Percentiles rank a stretch among this genome's conserved stretches.
Evolutionary conservation across 768 basidiomycete species (phyloP).

Genomic region (Pilatotrama ljubarskyi): DNA sequence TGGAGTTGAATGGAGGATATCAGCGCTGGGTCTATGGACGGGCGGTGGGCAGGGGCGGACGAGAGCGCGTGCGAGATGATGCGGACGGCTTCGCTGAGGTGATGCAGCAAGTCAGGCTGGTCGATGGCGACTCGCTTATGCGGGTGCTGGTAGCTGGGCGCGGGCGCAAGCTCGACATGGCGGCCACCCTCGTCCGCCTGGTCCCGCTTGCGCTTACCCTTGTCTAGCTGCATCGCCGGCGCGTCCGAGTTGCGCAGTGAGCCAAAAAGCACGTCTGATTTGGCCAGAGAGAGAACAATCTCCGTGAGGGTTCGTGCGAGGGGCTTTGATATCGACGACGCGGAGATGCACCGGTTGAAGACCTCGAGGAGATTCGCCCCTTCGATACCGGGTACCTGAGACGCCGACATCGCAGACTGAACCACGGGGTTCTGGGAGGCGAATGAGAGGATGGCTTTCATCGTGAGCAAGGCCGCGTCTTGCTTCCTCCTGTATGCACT

Average conservation of each 20-base stretch:
- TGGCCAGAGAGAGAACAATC: conserved; percentile 61
- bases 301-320: conserved; percentile 60
- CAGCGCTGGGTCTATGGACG: conserved; percentile 53
- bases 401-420: conserved; percentile 50
- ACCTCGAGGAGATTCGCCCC: conserved; percentile 57
- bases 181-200: conserved; percentile 40
- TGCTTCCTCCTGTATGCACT: conserved; percentile 40
- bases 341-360: conserved; percentile 48
- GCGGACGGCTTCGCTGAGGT: conserved; percentile 61
- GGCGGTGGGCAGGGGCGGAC: conserved; percentile 35
- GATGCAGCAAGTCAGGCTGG: conserved; percentile 46
- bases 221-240: conserved; percentile 60
- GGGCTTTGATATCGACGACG: conserved; percentile 51
- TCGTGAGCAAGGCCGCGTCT: conserved; percentile 62
- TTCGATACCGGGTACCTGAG: conserved; percentile 46
- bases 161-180: conserved; percentile 5
- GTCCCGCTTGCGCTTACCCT: conserved; percentile 76
- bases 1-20: conserved; percentile 72
- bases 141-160: conserved; percentile 14
- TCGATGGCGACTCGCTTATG: conserved; percentile 37
- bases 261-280: conserved; percentile 65
- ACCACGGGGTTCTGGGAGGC: conserved; percentile 59
- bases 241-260: conserved; percentile 64
- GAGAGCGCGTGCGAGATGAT: conserved; percentile 52
- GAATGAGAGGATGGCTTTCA: conserved; percentile 60